A percentile compares a stretch with the other conserved stretches of the same genome.
Conservation (phyloP, 257 asterid species). For the Solanum bulbocastanum region DNA sequence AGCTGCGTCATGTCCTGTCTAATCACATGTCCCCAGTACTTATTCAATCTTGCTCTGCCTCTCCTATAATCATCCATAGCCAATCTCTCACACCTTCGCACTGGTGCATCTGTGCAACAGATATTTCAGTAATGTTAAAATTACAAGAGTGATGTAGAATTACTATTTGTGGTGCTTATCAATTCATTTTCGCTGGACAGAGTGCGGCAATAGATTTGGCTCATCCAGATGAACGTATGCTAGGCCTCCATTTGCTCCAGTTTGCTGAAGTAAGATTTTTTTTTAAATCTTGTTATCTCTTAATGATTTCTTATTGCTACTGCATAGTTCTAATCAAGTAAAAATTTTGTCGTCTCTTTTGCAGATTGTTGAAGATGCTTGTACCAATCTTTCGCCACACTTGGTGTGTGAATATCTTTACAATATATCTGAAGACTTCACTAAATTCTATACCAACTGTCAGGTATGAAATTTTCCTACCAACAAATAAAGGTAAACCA, state of each 20-base stretch:
- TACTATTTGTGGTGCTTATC: neutral
- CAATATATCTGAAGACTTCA: conserved; percentile 80
- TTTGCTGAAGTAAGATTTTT: conserved; percentile 59
- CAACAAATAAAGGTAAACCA: neutral
- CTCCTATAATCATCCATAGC: neutral
- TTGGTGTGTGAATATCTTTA: conserved; percentile 72
- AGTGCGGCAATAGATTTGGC: conserved; percentile 48
- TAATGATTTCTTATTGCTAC: neutral
- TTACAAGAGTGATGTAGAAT: neutral
- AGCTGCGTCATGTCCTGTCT: neutral
- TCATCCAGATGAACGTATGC: conserved; percentile 69
- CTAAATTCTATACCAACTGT: conserved; percentile 75
- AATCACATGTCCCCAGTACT: neutral
- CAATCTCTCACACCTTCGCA: neutral
- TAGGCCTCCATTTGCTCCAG: conserved; percentile 83
- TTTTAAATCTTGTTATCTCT: neutral
- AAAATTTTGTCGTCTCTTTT: neutral
- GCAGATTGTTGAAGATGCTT: conserved; percentile 79
- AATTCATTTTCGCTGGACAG: conserved; percentile 32
- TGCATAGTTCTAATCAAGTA: neutral
- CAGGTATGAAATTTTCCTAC: conserved; percentile 41
- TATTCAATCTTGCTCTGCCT: neutral
- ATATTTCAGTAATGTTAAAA: neutral
- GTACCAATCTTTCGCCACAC: conserved; percentile 60
- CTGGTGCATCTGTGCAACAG: neutral